Base-by-base conservation (phyloP, 129 eudicot genomes). In the Escallonia herrerae region DNA sequence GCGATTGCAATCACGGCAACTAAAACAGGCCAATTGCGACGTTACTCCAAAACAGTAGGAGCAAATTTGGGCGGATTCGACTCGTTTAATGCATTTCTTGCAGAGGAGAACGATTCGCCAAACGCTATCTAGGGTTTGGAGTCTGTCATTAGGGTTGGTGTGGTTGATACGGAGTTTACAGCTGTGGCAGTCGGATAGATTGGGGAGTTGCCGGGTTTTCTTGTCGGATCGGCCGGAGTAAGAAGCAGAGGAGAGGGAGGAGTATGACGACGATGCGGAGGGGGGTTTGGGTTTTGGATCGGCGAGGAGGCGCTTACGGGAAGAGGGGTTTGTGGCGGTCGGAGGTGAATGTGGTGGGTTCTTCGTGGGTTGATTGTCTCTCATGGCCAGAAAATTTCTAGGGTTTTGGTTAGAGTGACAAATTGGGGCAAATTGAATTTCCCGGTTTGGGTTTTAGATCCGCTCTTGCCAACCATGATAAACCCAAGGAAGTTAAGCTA, bases 71-170 rank as follows among this genome's bases (percentile, higher is more conserved):
- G 80, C 74, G 2, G 82, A 76, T 5, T 72, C 54, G 6, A 86
- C 85, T 4, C 63, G 58, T 43, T 66, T 83, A 62, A 53, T 52
- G 68, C 99, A 94, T 33, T 63, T 74, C 37, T 58, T 80, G 59
- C 99, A 94, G n/a, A 94, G 58, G 15, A 94, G 76, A 43, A 89
- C 97, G 15, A 86, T 77, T 44, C 97, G 90, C 97, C 99, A 94
- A 66, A 76, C 73, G 57, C 99, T 94, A 40, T 75, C 78, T 8
- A 89, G 74, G 11, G 76, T 73, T 55, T 66, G 87, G 33, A 94
- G 95, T 50, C 87, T 69, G n/a, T 82, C 87, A 40, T 64, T 77
- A 8, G 93, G 95, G 85, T 80, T 76, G 4, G 87, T 71, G 76
- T 64, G 56, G 58, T 80, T 86, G 50, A 80, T 65, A 6, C 83